Percentiles rank a stretch among this genome's conserved stretches.
Evolutionary conservation across 1,139 yeast genomes (phyloP).

Genomic region (Candida tropicalis): DNA sequence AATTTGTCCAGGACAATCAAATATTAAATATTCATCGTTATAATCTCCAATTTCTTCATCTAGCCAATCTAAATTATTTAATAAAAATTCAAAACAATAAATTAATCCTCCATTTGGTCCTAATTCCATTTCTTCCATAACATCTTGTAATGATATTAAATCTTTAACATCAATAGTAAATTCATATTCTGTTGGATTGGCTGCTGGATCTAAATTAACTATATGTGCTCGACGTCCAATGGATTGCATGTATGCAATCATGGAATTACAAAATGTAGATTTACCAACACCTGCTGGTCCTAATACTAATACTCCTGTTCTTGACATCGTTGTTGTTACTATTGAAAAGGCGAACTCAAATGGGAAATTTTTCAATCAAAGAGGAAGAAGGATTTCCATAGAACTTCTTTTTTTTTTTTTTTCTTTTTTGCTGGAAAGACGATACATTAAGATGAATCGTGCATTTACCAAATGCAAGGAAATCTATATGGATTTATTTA

Average conservation of each 20-base stretch:
- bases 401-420: neutral
- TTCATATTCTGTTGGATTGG: slow-evolving; percentile 88
- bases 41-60: slow-evolving; percentile 94
- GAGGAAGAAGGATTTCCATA: neutral
- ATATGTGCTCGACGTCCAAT: slow-evolving; percentile 93
- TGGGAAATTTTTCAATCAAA: too few species aligned
- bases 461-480: neutral
- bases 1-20: slow-evolving; percentile 98
- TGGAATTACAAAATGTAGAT: slow-evolving; percentile 86
- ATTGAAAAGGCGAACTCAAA: too few species aligned
- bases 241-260: slow-evolving; percentile 85
- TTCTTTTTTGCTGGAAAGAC: too few species aligned
- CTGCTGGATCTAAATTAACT: slow-evolving; percentile 96
- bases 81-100: slow-evolving; percentile 87
- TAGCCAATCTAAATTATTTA: slow-evolving; percentile 92
- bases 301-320: slow-evolving; percentile 92
- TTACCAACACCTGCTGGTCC: slow-evolving; percentile 99
- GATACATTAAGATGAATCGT: slow-evolving; percentile 1
- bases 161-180: slow-evolving; percentile 93
- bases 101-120: slow-evolving; percentile 97
- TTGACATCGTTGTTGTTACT: slow-evolving; percentile 58
- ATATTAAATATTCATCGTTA: slow-evolving; percentile 89
- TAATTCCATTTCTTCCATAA: slow-evolving; percentile 91
- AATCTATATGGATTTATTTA: neutral
- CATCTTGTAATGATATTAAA: slow-evolving; percentile 87